phyloP scores from a whole-genome alignment of 345 rosid genomes.

The Garcia nutans region DNA sequence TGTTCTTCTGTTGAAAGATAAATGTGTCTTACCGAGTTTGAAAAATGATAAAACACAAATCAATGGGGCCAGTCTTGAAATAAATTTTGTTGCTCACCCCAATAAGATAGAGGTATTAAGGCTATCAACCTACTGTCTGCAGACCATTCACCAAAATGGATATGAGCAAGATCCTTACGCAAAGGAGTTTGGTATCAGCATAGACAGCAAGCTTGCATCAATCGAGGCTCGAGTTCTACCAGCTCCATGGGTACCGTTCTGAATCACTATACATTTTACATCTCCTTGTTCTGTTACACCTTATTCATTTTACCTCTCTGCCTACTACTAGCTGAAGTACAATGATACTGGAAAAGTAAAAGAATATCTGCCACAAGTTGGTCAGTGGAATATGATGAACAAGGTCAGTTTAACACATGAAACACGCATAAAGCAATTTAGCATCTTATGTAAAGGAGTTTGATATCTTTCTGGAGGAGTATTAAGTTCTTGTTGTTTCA shows the following conservation, averaged over 20 bases:
- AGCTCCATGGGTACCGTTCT: constrained; percentile 43
- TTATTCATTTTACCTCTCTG: not conserved
- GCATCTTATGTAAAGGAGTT: constrained; percentile 6
- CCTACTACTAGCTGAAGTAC: constrained; percentile 35
- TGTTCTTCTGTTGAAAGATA: not conserved
- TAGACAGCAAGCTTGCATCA: constrained; percentile 33
- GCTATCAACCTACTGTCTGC: not conserved
- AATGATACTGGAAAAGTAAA: constrained; percentile 40
- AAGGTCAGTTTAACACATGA: constrained; percentile 29
- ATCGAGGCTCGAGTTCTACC: constrained; percentile 46
- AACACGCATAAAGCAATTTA: not conserved
- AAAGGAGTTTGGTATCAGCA: constrained; percentile 41
- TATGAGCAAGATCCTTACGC: constrained; percentile 36
- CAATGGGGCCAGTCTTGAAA: not conserved
- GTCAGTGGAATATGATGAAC: constrained; percentile 54
- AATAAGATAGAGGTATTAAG: too few relatives aligned
- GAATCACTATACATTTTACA: not conserved
- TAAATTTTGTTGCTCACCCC: not conserved
- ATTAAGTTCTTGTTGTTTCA: not conserved
- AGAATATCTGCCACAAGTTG: constrained; percentile 41
- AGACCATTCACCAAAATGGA: constrained; percentile 34
- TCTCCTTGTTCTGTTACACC: not conserved
- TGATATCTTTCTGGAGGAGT: constrained; percentile 4
- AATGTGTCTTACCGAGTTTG: not conserved
- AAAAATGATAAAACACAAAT: not conserved